phyloP scores from a whole-genome alignment of 768 basidiomycete genomes.

The Crepidotus variabilis region DNA sequence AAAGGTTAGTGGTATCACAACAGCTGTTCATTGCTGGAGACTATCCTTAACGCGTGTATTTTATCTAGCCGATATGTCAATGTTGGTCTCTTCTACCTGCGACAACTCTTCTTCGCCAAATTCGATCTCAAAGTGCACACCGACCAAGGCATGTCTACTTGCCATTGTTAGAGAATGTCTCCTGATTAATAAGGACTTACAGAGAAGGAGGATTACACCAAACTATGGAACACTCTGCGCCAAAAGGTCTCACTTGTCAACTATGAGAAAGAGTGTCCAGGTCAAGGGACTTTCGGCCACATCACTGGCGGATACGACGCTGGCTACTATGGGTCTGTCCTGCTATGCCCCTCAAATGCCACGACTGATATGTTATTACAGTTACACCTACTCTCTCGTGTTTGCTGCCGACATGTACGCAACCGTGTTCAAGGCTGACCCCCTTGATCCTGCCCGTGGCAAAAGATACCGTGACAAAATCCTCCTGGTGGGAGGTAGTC shows the following conservation, averaged over 20 bases:
- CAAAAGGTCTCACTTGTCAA: slow-evolving; percentile 70
- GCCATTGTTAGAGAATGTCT: neutral
- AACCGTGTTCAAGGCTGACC: slow-evolving; percentile 81
- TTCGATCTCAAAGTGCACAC: slow-evolving; percentile 77
- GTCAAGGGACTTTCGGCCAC: slow-evolving; percentile 75
- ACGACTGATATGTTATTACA: slow-evolving; percentile 8
- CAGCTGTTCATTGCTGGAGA: neutral
- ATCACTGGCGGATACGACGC: slow-evolving; percentile 72
- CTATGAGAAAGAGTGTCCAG: slow-evolving; percentile 53
- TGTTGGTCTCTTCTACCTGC: slow-evolving; percentile 75
- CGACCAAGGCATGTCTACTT: slow-evolving; percentile 41
- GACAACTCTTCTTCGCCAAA: slow-evolving; percentile 82
- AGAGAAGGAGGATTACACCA: slow-evolving; percentile 71
- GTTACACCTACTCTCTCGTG: slow-evolving; percentile 70
- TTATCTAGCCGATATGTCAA: slow-evolving; percentile 66
- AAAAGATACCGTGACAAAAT: slow-evolving; percentile 73
- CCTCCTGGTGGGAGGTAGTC: slow-evolving; percentile 67
- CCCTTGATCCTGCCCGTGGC: slow-evolving; percentile 66
- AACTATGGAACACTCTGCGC: slow-evolving; percentile 72
- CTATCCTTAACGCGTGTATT: neutral
- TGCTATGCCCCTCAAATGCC: neutral
- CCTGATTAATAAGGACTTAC: slow-evolving; percentile 5
- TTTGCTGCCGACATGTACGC: slow-evolving; percentile 60
- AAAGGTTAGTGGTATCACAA: slow-evolving; percentile 44
- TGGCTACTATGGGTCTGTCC: slow-evolving; percentile 57